Conservation (phyloP, 192 early-diverging fungal species). For the Linnemannia exigua region DNA sequence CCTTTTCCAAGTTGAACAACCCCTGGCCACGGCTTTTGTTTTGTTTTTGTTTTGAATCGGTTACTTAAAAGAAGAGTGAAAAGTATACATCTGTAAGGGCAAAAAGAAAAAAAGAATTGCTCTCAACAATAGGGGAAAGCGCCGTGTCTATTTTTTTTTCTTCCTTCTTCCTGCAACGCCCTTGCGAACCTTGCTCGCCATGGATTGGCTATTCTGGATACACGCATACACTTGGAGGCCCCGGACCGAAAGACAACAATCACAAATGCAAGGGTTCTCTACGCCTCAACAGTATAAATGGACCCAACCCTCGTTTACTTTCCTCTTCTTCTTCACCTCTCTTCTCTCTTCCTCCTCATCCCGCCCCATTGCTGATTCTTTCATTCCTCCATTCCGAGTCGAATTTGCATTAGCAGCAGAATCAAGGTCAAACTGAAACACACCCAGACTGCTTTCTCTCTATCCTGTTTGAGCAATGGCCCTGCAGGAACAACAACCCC, state of each 20-base stretch:
- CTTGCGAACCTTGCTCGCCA: neutral
- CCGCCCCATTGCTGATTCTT: neutral
- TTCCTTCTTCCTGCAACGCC: neutral
- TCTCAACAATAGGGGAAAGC: neutral
- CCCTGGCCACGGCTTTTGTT: too few species aligned
- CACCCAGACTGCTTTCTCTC: too few species aligned
- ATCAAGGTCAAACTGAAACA: too few species aligned
- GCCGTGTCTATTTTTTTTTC: neutral
- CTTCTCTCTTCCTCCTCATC: neutral
- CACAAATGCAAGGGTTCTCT: neutral
- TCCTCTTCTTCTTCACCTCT: neutral
- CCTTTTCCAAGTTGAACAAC: too few species aligned
- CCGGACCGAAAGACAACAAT: neutral
- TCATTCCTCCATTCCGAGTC: neutral
- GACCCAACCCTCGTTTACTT: too few species aligned
- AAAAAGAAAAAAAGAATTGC: neutral
- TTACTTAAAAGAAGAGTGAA: too few species aligned
- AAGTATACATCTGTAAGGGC: too few species aligned
- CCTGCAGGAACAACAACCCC: neutral
- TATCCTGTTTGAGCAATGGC: too few species aligned
- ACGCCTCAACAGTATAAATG: neutral
- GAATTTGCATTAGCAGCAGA: too few species aligned
- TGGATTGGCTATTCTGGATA: too few species aligned
- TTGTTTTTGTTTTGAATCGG: too few species aligned
- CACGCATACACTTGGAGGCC: too few species aligned